Conservation (phyloP, 1,139 yeast species). For the Taiozyma sp. region DNA sequence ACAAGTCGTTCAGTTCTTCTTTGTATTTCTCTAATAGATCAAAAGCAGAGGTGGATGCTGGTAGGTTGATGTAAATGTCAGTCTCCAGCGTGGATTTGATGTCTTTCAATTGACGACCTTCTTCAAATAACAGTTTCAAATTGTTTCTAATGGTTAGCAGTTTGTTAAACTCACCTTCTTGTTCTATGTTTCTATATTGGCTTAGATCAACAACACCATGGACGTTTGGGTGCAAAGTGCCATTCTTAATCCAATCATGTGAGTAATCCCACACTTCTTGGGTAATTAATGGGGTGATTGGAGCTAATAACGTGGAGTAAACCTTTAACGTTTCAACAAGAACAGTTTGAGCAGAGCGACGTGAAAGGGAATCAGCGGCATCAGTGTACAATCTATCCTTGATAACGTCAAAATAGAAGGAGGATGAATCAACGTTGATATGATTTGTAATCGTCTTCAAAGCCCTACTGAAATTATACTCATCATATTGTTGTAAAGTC, state of each 20-base stretch:
- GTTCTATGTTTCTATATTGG: conserved; percentile 30
- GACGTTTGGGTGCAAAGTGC: conserved; percentile 47
- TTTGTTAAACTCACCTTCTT: conserved; percentile 29
- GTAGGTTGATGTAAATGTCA: conserved; percentile 35
- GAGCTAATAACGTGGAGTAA: conserved; percentile 65
- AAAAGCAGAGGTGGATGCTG: conserved; percentile 18
- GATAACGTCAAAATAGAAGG: conserved; percentile 79
- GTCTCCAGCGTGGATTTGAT: conserved; percentile 65
- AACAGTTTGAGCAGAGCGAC: conserved; percentile 71
- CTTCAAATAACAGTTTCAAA: conserved; percentile 43
- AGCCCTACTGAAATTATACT: conserved; percentile 63
- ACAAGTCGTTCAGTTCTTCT: conserved; percentile 44
- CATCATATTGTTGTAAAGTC: conserved; percentile 42
- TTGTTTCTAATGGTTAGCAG: conserved; percentile 44
- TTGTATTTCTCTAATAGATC: conserved; percentile 21
- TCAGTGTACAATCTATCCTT: conserved; percentile 87
- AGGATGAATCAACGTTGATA: conserved; percentile 69
- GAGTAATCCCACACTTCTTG: conserved; percentile 83
- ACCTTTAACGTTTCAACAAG: conserved; percentile 54
- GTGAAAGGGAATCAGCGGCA: conserved; percentile 35
- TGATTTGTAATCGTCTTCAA: conserved; percentile 59
- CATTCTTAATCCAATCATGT: conserved; percentile 31
- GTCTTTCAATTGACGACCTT: conserved; percentile 39
- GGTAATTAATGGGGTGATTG: conserved; percentile 74
- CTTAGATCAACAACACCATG: conserved; percentile 33